Evolutionary conservation across 2,329 filamentous ascomycete genomes (phyloP).

Genomic region (Penicillium sp.): DNA sequence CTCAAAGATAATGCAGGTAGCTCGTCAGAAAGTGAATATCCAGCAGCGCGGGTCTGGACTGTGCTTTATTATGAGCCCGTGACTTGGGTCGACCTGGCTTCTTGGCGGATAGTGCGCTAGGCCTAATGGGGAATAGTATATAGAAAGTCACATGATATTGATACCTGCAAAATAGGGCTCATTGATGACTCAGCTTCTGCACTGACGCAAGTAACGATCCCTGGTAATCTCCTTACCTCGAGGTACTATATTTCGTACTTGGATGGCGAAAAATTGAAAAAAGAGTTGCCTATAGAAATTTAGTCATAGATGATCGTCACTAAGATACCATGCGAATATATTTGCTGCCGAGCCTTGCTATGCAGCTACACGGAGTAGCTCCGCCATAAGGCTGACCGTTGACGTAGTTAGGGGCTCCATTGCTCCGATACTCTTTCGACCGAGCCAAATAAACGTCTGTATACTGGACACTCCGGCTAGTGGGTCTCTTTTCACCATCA

Average conservation of each 20-base stretch:
- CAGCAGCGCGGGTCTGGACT: constrained; percentile 18
- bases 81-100: constrained; percentile 27
- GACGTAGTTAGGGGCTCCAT: constrained; percentile 12
- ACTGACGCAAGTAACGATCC: constrained; percentile 6
- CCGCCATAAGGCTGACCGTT: constrained; percentile 13
- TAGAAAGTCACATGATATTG: constrained; percentile 2
- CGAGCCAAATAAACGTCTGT: not conserved
- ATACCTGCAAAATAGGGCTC: not conserved
- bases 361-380: not conserved
- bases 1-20: constrained; percentile 7
- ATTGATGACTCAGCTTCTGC: not conserved
- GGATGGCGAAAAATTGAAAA: not conserved
- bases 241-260: too few species aligned
- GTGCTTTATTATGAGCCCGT: constrained; percentile 24
- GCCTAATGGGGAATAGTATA: not conserved
- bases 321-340: not conserved
- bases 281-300: not conserved
- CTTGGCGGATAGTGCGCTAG: constrained; percentile 21
- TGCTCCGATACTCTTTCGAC: constrained; percentile 7
- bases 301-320: not conserved
- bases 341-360: not conserved
- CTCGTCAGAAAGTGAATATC: constrained; percentile 8
- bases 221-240: not conserved
- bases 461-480: not conserved
- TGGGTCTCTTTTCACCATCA: not conserved